These are phyloP conservation scores for Fusarium redolens DNA, from an alignment of 2,329 filamentous ascomycete species.

Conservation along the genomic window DNA sequence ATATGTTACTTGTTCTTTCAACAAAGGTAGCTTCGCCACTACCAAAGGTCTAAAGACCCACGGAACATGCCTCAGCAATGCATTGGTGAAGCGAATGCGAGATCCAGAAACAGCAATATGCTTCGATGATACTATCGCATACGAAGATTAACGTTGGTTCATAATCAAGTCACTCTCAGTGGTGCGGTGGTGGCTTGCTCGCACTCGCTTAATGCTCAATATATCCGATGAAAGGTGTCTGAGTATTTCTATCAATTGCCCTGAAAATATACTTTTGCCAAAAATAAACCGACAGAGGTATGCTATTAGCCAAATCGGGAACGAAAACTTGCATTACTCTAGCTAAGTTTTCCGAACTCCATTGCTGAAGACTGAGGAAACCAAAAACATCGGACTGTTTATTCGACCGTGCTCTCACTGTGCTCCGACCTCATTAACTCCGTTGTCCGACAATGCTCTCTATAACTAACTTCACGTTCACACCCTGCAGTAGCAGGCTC, in stretches of 20 bases:
- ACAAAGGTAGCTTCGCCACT: background rate
- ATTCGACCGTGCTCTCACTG: background rate
- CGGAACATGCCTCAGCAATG: background rate
- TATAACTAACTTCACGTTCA: background rate
- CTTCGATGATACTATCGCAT: background rate
- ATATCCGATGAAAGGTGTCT: background rate
- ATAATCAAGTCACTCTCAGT: background rate
- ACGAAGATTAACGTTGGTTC: background rate
- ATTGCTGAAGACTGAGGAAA: background rate
- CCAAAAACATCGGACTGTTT: background rate
- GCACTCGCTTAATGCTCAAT: constrained; percentile 24
- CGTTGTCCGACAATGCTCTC: background rate
- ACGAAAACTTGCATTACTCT: background rate
- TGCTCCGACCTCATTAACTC: background rate
- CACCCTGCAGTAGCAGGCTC: constrained; percentile 4
- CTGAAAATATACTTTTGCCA: background rate
- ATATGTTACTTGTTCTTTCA: background rate
- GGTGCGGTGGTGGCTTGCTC: constrained; percentile 16
- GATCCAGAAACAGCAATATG: background rate
- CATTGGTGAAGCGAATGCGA: constrained; percentile 23
- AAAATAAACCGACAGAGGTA: background rate
- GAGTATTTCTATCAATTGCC: background rate
- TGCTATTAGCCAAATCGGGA: background rate
- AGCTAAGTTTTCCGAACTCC: background rate
- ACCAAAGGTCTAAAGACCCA: background rate